phyloP scores from a whole-genome alignment of 2,329 filamentous ascomycete species.

The Cyphellophora attinorum region DNA sequence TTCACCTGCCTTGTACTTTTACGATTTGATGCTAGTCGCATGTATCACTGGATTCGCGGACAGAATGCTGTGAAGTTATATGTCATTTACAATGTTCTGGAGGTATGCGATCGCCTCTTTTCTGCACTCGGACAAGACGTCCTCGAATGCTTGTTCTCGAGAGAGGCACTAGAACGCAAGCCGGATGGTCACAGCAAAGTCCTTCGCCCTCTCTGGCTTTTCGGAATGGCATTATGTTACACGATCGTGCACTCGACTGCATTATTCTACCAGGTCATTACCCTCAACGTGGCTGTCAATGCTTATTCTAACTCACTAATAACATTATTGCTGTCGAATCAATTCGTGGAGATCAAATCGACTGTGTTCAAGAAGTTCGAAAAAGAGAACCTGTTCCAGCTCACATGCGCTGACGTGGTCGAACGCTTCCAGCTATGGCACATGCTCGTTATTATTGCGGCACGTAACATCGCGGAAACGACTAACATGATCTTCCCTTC shows the following conservation, averaged over 20 bases:
- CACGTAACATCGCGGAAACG: slow-evolving; percentile 92
- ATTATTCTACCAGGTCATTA: slow-evolving; percentile 95
- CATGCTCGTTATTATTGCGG: slow-evolving; percentile 91
- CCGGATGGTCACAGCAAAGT: slow-evolving; percentile 85
- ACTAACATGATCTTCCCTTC: slow-evolving; percentile 59
- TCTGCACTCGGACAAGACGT: slow-evolving; percentile 92
- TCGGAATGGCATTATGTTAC: slow-evolving; percentile 74
- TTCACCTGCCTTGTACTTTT: slow-evolving; percentile 77
- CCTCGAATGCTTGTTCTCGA: slow-evolving; percentile 87
- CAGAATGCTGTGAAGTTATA: slow-evolving; percentile 97
- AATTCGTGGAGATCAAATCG: slow-evolving; percentile 98
- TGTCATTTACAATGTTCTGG: slow-evolving; percentile 96
- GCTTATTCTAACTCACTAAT: slow-evolving; percentile 94
- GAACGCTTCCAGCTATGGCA: slow-evolving; percentile 95
- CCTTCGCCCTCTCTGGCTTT: slow-evolving; percentile 81
- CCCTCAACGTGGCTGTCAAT: slow-evolving; percentile 94
- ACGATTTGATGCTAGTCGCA: slow-evolving; percentile 86
- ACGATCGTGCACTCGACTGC: slow-evolving; percentile 80
- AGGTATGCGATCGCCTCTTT: slow-evolving; percentile 78
- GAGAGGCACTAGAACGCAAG: slow-evolving; percentile 82
- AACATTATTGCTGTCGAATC: slow-evolving; percentile 87
- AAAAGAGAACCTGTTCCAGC: slow-evolving; percentile 92
- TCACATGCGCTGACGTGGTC: slow-evolving; percentile 93
- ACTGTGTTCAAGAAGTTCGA: slow-evolving; percentile 99
- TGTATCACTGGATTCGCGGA: slow-evolving; percentile 95